phyloP scores from a whole-genome alignment of 441 rosid genomes.

The Pelargonium cotyledonis region DNA sequence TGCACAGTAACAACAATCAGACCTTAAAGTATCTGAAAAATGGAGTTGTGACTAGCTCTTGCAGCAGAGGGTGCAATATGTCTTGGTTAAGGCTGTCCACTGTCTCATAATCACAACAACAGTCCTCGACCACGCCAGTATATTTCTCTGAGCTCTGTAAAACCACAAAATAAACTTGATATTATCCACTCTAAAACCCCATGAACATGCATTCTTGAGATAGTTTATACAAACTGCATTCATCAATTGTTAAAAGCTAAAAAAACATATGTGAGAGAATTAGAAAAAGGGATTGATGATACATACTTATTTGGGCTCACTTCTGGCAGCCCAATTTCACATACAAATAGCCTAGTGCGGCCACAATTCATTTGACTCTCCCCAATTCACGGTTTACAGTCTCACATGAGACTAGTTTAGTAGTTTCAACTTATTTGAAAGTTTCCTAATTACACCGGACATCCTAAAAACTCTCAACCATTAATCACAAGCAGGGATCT shows the following conservation, averaged over 20 bases:
- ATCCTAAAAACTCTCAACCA: too few relatives aligned
- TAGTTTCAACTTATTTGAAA: too few relatives aligned
- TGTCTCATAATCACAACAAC: conserved; percentile 84
- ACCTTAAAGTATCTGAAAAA: conserved; percentile 89
- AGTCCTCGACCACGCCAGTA: conserved; percentile 76
- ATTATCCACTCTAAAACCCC: background rate
- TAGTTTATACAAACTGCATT: background rate
- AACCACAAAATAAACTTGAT: background rate
- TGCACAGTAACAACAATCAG: conserved; percentile 5
- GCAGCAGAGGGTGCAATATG: conserved; percentile 69
- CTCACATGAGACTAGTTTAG: too few relatives aligned
- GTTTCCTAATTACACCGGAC: too few relatives aligned
- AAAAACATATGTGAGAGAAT: too few relatives aligned
- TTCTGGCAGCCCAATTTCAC: too few relatives aligned
- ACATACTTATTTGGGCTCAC: too few relatives aligned
- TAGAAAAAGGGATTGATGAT: too few relatives aligned
- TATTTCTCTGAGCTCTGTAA: conserved; percentile 22
- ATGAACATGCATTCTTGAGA: background rate
- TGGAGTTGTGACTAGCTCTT: conserved; percentile 66
- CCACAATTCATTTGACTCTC: too few relatives aligned
- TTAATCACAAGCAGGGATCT: too few relatives aligned
- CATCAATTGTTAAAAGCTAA: background rate
- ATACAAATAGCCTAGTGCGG: too few relatives aligned
- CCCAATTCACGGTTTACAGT: too few relatives aligned
- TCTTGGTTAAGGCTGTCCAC: conserved; percentile 57